Percentiles rank a stretch among this genome's conserved stretches.
These are phyloP conservation scores for Paramecium octaurelia DNA, from an alignment of 73 alveolate genomes.

Conservation along the genomic window DNA sequence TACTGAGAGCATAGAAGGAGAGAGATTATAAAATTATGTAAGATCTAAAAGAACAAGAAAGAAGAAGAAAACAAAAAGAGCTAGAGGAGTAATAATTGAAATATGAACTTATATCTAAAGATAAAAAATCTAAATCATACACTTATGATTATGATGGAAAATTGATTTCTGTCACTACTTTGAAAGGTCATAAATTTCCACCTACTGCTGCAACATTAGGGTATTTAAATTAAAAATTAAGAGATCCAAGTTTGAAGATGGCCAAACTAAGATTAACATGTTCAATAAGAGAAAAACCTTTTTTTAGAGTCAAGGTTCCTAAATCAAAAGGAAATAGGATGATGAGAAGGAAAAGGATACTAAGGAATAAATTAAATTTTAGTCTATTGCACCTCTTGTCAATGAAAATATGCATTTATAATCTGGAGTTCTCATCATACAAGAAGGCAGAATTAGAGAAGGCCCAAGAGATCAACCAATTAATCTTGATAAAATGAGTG, in stretches of 20 bases:
- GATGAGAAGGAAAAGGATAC: not conserved
- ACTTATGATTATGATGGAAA: conserved; percentile 44
- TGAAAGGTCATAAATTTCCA: not conserved
- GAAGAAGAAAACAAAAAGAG: not conserved
- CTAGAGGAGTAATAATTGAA: conserved; percentile 1
- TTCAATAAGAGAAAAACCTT: not conserved
- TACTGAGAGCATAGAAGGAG: not conserved
- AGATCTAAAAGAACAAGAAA: conserved; percentile 6
- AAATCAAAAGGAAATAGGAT: not conserved
- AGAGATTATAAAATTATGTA: not conserved
- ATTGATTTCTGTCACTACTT: not conserved
- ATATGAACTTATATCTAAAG: conserved; percentile 19
- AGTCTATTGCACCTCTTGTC: not conserved
- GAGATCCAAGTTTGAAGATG: not conserved
- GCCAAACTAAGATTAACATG: not conserved
- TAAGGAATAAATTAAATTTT: not conserved
- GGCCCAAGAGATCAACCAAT: conserved; percentile 17
- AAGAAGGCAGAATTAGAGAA: conserved; percentile 38
- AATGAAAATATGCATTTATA: not conserved
- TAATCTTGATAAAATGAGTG: not conserved
- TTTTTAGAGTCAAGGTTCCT: not conserved
- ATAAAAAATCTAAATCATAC: conserved; percentile 5
- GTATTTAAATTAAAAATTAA: not conserved
- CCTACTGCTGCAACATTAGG: not conserved
- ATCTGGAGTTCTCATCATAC: not conserved